Conservation (phyloP, 2,329 filamentous ascomycete species). For the Sphaerostilbella broomeana region DNA sequence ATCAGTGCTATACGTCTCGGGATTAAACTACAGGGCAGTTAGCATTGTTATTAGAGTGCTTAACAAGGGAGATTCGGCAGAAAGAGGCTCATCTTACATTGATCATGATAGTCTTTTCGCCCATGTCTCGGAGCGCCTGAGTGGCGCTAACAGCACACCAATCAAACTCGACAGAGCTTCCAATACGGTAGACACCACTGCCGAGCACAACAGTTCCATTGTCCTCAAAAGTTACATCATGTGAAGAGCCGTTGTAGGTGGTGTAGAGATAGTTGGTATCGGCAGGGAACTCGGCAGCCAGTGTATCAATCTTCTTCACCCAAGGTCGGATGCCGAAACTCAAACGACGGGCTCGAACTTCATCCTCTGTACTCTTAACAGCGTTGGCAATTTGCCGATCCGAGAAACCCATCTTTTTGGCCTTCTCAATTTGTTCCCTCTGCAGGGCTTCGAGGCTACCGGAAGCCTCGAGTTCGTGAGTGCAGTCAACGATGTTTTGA, state of each 20-base stretch:
- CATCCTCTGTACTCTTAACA: conserved; percentile 79
- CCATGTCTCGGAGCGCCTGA: conserved; percentile 73
- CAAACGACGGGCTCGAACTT: conserved; percentile 78
- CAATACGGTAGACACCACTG: conserved; percentile 94
- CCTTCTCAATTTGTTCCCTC: conserved; percentile 80
- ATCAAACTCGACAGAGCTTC: conserved; percentile 96
- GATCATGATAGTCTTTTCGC: conserved; percentile 97
- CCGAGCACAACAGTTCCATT: conserved; percentile 85
- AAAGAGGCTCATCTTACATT: conserved; percentile 50
- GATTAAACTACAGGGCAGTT: conserved; percentile 50
- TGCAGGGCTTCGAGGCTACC: conserved; percentile 78
- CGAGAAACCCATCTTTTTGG: conserved; percentile 97
- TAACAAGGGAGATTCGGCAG: neutral
- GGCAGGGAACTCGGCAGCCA: conserved; percentile 93
- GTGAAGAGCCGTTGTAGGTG: conserved; percentile 90
- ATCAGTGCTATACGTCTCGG: conserved; percentile 76
- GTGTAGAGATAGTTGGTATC: conserved; percentile 96
- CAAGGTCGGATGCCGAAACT: conserved; percentile 86
- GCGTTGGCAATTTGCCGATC: conserved; percentile 89
- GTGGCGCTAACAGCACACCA: conserved; percentile 95
- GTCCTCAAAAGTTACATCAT: conserved; percentile 91
- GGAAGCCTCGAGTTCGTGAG: conserved; percentile 74
- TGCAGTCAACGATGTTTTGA: conserved; percentile 91
- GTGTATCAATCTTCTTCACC: conserved; percentile 97
- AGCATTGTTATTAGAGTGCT: conserved; percentile 1